Conservation (phyloP, 208 protist species). For the Naegleria gruberi region DNA sequence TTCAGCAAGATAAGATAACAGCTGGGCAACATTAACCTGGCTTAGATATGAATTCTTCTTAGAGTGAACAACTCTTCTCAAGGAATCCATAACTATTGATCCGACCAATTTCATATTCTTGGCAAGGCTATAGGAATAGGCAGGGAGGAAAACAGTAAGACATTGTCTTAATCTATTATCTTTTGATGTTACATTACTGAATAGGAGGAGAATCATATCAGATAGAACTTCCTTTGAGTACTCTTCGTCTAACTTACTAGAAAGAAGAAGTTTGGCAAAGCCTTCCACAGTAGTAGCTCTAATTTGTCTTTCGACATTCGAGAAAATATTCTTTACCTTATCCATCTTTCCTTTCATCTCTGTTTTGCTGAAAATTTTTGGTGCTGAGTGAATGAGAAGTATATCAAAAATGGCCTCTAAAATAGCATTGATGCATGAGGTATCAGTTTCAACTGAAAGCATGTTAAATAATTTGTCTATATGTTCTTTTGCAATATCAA, state of each 20-base stretch:
- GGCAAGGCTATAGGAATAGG: neutral
- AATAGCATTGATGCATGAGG: neutral
- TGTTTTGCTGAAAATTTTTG: neutral
- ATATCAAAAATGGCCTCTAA: neutral
- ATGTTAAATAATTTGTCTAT: neutral
- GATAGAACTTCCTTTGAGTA: neutral
- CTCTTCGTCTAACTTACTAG: neutral
- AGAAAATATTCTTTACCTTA: neutral
- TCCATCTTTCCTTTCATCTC: neutral
- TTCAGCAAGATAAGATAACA: neutral
- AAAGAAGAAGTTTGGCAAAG: neutral
- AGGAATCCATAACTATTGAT: neutral
- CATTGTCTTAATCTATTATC: neutral
- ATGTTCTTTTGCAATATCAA: neutral
- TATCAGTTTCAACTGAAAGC: neutral
- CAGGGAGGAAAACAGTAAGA: slow-evolving; percentile 1
- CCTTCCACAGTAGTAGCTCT: neutral
- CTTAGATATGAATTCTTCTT: neutral
- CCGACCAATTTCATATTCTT: neutral
- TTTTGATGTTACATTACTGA: neutral
- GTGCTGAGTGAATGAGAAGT: neutral
- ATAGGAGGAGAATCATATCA: neutral
- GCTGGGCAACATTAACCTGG: neutral
- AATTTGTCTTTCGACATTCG: neutral
- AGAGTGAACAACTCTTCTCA: neutral